Evolutionary conservation across 768 basidiomycete genomes (phyloP).

Genomic region (Leccinum uliginosum): DNA sequence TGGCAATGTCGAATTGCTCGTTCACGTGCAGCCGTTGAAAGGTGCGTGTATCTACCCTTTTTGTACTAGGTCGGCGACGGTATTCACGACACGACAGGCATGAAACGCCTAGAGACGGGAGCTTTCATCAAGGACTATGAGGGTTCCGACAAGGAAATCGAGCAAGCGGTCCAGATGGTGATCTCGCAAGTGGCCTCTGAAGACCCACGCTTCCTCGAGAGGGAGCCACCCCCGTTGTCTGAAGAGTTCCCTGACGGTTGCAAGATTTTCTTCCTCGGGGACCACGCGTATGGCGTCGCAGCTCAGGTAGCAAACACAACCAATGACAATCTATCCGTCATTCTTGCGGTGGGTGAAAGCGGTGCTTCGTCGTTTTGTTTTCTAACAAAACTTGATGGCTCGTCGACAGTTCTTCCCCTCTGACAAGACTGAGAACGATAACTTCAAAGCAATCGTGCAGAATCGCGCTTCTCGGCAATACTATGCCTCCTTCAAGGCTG

Average conservation of each 20-base stretch:
- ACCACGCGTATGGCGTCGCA: conserved; percentile 93
- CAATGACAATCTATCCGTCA: conserved; percentile 67
- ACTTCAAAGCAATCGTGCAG: conserved; percentile 67
- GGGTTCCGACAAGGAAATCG: conserved; percentile 70
- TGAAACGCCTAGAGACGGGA: conserved; percentile 84
- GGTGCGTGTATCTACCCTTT: conserved; percentile 42
- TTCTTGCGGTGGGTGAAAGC: conserved; percentile 66
- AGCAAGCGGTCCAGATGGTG: conserved; percentile 85
- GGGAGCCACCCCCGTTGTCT: conserved; percentile 71
- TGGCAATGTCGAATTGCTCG: conserved; percentile 70
- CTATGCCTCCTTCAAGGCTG: conserved; percentile 73
- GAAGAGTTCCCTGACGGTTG: conserved; percentile 89
- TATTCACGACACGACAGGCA: conserved; percentile 43
- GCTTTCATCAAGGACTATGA: conserved; percentile 97
- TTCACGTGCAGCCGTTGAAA: conserved; percentile 90
- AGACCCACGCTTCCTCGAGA: conserved; percentile 84
- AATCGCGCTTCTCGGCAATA: conserved; percentile 53
- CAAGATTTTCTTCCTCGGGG: conserved; percentile 94
- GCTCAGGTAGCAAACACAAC: conserved; percentile 80
- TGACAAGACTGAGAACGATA: conserved; percentile 73
- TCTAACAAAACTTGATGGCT: conserved; percentile 1
- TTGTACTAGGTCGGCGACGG: not conserved
- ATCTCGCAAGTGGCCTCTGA: conserved; percentile 78
- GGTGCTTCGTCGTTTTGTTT: not conserved
- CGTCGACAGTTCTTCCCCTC: conserved; percentile 74